A percentile compares a stretch with the other conserved stretches of the same genome.
These are phyloP conservation scores for Hortiboletus flavorubellus DNA, from an alignment of 768 basidiomycete genomes.

Conservation along the genomic window DNA sequence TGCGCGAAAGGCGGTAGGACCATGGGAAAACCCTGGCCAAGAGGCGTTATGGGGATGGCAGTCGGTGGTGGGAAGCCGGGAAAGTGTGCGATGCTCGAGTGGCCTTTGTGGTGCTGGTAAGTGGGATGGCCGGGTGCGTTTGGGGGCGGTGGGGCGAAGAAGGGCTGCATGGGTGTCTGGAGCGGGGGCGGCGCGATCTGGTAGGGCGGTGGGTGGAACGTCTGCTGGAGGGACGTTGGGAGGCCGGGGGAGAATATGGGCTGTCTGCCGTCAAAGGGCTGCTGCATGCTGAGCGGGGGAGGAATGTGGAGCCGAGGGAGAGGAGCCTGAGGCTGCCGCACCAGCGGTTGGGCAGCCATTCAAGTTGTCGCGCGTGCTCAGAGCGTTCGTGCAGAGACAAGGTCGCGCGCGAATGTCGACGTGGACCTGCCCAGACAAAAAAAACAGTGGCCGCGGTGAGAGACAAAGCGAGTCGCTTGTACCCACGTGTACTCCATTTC, in stretches of 20 bases:
- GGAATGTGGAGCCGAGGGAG: slow-evolving; percentile 59
- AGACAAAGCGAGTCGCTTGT: slow-evolving; percentile 7
- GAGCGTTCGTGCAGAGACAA: too few relatives aligned
- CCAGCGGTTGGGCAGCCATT: slow-evolving; percentile 34
- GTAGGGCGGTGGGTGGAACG: slow-evolving; percentile 52
- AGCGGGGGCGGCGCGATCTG: slow-evolving; percentile 44
- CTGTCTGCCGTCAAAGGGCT: slow-evolving; percentile 46
- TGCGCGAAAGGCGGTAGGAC: slow-evolving; percentile 43
- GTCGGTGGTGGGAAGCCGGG: slow-evolving; percentile 57
- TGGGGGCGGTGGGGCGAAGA: slow-evolving; percentile 52
- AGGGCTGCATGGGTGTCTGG: slow-evolving; percentile 74
- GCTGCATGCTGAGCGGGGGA: slow-evolving; percentile 52
- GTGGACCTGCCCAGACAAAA: background rate
- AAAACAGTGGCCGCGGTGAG: too few relatives aligned
- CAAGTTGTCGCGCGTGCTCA: too few relatives aligned
- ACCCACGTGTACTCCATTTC: background rate
- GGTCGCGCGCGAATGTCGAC: too few relatives aligned
- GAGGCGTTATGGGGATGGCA: slow-evolving; percentile 57
- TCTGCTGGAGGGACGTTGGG: slow-evolving; percentile 55
- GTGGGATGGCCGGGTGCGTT: slow-evolving; percentile 50
- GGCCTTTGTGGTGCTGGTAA: slow-evolving; percentile 48
- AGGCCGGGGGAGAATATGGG: slow-evolving; percentile 63
- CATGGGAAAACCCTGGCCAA: slow-evolving; percentile 55
- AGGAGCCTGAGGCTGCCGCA: slow-evolving; percentile 47
- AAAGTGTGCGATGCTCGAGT: slow-evolving; percentile 61